These are phyloP conservation scores for Leucogyrophana mollusca DNA, from an alignment of 768 basidiomycete genomes.

Conservation along the genomic window DNA sequence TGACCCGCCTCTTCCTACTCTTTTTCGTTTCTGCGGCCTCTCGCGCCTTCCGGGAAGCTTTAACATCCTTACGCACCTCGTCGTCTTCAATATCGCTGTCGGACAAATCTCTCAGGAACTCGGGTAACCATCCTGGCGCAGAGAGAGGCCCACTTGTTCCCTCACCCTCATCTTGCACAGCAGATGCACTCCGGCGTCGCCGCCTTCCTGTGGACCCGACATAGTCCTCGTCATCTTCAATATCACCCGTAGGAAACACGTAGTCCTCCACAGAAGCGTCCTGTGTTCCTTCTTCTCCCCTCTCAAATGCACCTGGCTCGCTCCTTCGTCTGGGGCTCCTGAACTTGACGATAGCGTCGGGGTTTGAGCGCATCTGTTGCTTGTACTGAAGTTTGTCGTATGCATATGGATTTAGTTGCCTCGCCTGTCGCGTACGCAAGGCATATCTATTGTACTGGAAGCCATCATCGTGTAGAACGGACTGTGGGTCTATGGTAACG, in stretches of 20 bases:
- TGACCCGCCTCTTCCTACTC: conserved; percentile 17
- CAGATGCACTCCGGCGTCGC: conserved; percentile 7
- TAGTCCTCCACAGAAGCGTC: conserved; percentile 27
- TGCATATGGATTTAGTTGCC: conserved; percentile 63
- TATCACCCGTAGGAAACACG: conserved; percentile 17
- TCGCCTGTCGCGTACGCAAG: conserved; percentile 51
- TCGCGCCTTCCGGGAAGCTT: conserved; percentile 30
- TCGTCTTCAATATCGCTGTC: conserved; percentile 44
- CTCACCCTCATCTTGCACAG: background rate
- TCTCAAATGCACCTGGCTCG: conserved; percentile 22
- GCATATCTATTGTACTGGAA: conserved; percentile 41
- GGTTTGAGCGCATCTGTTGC: conserved; percentile 46
- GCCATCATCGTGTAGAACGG: background rate
- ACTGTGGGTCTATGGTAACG: conserved; percentile 16
- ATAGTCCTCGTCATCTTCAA: conserved; percentile 26
- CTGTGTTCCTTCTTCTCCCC: conserved; percentile 23
- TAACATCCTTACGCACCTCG: conserved; percentile 29
- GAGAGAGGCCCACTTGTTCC: background rate
- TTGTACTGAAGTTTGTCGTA: conserved; percentile 56
- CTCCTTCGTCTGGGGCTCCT: conserved; percentile 31
- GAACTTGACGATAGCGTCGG: conserved; percentile 67
- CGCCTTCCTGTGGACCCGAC: conserved; percentile 11
- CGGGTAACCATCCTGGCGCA: conserved; percentile 28
- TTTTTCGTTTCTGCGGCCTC: conserved; percentile 20
- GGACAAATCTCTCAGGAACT: conserved; percentile 34